phyloP scores from a whole-genome alignment of 768 basidiomycete genomes.

The Thelephora ganbajun region DNA sequence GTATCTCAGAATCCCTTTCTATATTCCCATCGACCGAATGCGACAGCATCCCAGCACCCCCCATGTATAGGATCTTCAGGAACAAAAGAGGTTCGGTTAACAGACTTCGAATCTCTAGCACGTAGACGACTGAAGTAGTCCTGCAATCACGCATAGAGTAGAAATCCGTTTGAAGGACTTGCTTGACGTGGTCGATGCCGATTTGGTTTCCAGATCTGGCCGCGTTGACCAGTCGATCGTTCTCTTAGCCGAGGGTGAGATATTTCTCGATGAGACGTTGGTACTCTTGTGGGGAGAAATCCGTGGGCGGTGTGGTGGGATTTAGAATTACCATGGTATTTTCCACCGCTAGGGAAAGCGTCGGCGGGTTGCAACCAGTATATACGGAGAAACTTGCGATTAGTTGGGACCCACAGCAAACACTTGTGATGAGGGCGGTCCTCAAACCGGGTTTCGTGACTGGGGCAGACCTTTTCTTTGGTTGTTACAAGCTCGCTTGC shows the following conservation, averaged over 20 bases:
- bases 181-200: no score
- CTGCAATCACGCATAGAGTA: no score
- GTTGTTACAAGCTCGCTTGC: neutral
- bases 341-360: neutral
- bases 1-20: neutral
- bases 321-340: neutral
- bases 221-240: neutral
- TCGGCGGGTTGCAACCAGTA: neutral
- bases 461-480: neutral
- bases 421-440: neutral
- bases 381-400: neutral
- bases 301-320: neutral
- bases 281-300: neutral
- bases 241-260: neutral
- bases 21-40: neutral
- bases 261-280: neutral
- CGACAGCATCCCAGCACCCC: neutral
- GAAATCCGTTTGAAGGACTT: no score
- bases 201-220: no score
- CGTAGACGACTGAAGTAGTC: no score
- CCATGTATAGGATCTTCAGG: no score
- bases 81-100: neutral
- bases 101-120: no score
- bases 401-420: neutral
- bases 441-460: neutral